These are phyloP conservation scores for Galerina sulciceps DNA, from an alignment of 768 basidiomycete species.

Conservation along the genomic window DNA sequence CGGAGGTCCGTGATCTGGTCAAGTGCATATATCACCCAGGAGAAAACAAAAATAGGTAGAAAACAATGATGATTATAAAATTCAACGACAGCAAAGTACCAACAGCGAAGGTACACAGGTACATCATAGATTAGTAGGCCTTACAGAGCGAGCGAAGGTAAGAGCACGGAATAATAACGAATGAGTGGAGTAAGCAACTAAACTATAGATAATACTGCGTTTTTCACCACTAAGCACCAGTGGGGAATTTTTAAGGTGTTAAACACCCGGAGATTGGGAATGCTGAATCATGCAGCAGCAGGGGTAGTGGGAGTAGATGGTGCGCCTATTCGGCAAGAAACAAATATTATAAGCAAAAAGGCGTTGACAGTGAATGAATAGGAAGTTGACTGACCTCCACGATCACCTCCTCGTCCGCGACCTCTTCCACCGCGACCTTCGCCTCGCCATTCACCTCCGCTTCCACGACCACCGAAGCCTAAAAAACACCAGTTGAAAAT, in stretches of 20 bases:
- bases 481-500: neutral
- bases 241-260: neutral
- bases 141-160: conserved; percentile 15
- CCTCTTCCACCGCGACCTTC: conserved; percentile 48
- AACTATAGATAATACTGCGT: conserved; percentile 3
- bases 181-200: conserved; percentile 12
- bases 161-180: conserved; percentile 13
- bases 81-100: neutral
- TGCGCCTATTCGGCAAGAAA: conserved; percentile 8
- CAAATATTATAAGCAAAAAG: neutral
- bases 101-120: conserved; percentile 13
- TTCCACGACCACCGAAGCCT: conserved; percentile 38
- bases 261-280: neutral
- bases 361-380: neutral
- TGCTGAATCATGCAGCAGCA: conserved; percentile 16
- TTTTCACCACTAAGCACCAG: conserved; percentile 2
- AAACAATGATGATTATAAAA: neutral
- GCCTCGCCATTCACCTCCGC: conserved; percentile 54
- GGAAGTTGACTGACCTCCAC: conserved; percentile 23
- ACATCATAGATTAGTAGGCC: conserved; percentile 18
- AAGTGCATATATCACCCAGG: too few relatives aligned
- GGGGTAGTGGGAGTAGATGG: conserved; percentile 18
- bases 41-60: neutral
- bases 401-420: conserved; percentile 39
- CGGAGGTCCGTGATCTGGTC: too few relatives aligned